Evolutionary conservation across 2,329 filamentous ascomycete genomes (phyloP), one percentile per base, ranked within the genome.

Genomic region (Clonostachys rhizophaga): DNA sequence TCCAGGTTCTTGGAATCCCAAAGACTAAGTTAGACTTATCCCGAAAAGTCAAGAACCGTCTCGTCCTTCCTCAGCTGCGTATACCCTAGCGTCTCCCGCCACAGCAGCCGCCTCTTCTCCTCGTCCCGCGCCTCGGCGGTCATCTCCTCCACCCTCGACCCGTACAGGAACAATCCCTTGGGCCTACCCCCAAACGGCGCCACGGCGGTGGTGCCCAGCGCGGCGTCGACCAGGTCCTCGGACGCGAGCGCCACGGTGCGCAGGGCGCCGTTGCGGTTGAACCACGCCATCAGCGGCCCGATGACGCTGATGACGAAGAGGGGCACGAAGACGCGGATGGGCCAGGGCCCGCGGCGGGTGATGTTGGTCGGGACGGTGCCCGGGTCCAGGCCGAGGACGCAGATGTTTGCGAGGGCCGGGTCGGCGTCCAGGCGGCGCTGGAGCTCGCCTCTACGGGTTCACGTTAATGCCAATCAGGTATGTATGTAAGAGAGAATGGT

Each of bases 301-400:
- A 57, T n/a, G 14, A 58, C 3, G 6, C 56, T 57, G 5, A 67
- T 11, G 6, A 63, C 12, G 20, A 57, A 30, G 35, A 59, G 58
- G 39, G 60, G 50, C 4, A 50, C 44, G 8, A 30, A 30, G 24
- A 51, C 48, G 6, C 47, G 44, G 35, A 62, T 47, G 14, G 59
- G 10, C 42, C 58, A 61, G 36, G 54, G 47, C 12, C 53, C 59
- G 30, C 57, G 56, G 14, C 60, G 58, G 16, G 42, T 46, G 4
- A 70, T 51, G 16, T 58, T 61, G 10, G 61, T 65, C 35, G 48
- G 43, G 60, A 71, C 70, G 13, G 53, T 57, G 41, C 67, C 69
- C 0, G 69, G 68, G 42, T 71, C 67, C 11, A 69, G 48, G 6
- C 63, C 64, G 4, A 69, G 49, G 40, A 71, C 55, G 17, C 57